Base-by-base conservation (phyloP, 768 basidiomycete species). In the Russula emetica region DNA sequence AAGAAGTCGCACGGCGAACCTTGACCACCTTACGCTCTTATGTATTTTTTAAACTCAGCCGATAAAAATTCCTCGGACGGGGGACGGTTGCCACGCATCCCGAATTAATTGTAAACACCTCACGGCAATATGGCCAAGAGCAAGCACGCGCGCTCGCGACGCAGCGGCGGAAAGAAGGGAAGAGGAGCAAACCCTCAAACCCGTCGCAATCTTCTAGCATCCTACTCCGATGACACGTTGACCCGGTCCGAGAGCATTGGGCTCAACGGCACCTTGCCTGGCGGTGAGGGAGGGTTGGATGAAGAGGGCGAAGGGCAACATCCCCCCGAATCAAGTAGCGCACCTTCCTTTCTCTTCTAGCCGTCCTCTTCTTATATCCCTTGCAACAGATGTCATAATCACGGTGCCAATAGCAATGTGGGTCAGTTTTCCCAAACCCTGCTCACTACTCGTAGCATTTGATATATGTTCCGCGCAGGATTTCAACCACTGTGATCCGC, bases 401-500 rank as follows among this genome's bases (percentile, higher is more conserved):
- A 70, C 71, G 22, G 84, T 97, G 13, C 92, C 93, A 2, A 87
- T 97, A 4, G 94, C 92, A 40, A 98, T 98, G 95, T 98, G 95
- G 95, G 94, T 89, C 62, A 75, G 94, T 80, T 52, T 49, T 49
- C 18, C 52, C 52, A 14, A 7, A 22, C 54, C 6, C 13, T 24
- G 13, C 0, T n/a, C 36, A 30, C 24, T 26, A 8, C 2, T 34
- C 22, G 34, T 20, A 13, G 14, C 14, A 16, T 45, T 16, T 11
- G 28, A 57, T 50, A 20, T 13, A 18, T 40, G 57, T 24, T 64
- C 22, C 34, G 10, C 30, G 11, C 61, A 96, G 94, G 96, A 99
- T 72, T 98, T 99, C 75, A 88, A 91, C 72, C 97, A 99, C 73
- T 99, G 97, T 72, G 96, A 99, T 73, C 95, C 96, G 0, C 86